These are phyloP conservation scores for Pseudogymnoascus sp. DNA, from an alignment of 2,329 filamentous ascomycete species.

Conservation along the genomic window DNA sequence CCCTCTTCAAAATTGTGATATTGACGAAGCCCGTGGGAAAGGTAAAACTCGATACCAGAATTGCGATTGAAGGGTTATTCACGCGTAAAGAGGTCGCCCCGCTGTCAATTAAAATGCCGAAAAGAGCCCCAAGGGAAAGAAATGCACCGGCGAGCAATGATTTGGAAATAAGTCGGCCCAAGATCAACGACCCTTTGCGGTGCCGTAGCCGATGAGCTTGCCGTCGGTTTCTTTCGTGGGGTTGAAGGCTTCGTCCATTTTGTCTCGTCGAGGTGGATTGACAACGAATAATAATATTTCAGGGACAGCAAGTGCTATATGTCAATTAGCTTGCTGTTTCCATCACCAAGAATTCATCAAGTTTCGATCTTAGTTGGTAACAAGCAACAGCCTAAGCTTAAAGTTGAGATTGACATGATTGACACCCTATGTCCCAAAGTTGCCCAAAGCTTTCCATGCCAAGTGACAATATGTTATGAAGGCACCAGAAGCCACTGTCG, in stretches of 20 bases:
- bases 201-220: not conserved
- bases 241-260: not conserved
- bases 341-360: too few species aligned
- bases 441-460: not conserved
- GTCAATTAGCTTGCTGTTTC: too few species aligned
- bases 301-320: not conserved
- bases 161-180: not conserved
- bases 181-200: not conserved
- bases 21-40: slow-evolving; percentile 6
- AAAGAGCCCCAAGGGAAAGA: not conserved
- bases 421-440: too few species aligned
- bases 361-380: too few species aligned
- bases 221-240: not conserved
- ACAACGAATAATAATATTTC: not conserved
- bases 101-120: not conserved
- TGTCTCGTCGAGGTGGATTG: not conserved
- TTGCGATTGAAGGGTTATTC: slow-evolving; percentile 7
- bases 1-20: not conserved
- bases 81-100: not conserved
- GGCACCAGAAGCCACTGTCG: not conserved
- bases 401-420: too few species aligned
- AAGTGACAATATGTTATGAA: not conserved
- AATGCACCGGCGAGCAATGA: slow-evolving; percentile 6
- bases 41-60: slow-evolving; percentile 3
- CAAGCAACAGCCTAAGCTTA: too few species aligned